These are phyloP conservation scores for Jatropha podagrica DNA, from an alignment of 441 rosid genomes.

Conservation along the genomic window DNA sequence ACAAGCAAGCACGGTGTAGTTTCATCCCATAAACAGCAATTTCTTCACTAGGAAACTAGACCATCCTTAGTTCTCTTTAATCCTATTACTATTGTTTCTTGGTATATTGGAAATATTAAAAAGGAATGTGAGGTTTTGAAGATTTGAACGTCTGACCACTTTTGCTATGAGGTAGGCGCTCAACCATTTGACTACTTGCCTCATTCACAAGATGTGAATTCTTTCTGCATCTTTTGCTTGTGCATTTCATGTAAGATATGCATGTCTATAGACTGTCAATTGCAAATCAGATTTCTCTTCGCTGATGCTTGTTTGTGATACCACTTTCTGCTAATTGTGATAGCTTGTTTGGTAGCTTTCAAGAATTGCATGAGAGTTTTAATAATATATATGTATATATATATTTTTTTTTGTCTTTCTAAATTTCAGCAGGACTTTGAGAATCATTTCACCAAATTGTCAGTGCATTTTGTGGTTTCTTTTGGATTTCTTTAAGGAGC, in stretches of 20 bases:
- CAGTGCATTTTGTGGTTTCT: constrained; percentile 6
- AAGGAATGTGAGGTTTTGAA: too few relatives aligned
- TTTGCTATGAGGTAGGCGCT: too few relatives aligned
- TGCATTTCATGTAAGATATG: not conserved
- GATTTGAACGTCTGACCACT: too few relatives aligned
- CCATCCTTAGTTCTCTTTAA: not conserved
- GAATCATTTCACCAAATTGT: not conserved
- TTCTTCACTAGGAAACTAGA: not conserved
- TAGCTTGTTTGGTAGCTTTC: not conserved
- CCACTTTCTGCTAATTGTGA: too few relatives aligned
- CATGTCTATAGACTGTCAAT: not conserved
- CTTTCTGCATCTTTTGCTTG: not conserved
- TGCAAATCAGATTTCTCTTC: not conserved
- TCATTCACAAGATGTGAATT: not conserved
- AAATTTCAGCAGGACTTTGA: constrained; percentile 6
- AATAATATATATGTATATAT: not conserved
- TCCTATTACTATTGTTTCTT: not conserved
- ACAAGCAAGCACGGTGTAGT: not conserved
- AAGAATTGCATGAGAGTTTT: too few relatives aligned
- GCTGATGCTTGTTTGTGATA: not conserved
- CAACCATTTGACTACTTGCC: not conserved
- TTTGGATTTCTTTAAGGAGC: constrained; percentile 19
- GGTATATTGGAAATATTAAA: too few relatives aligned
- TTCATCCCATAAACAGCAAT: not conserved
- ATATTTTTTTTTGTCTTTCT: not conserved